Conservation (phyloP, 164 flowering plant genomes). For the Stephania japonica region DNA sequence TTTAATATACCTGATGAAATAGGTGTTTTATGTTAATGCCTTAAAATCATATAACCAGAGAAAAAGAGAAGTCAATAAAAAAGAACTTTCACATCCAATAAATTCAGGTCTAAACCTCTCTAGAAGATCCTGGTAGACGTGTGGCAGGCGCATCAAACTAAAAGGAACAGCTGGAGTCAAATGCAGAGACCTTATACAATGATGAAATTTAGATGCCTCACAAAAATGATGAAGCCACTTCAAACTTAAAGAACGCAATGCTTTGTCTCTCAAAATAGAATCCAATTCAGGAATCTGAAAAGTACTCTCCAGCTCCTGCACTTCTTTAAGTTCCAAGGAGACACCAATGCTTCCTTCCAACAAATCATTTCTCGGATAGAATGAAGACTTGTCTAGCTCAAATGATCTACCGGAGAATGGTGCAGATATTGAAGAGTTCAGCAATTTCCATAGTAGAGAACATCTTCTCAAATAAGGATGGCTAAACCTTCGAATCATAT, state of each 20-base stretch:
- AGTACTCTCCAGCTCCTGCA: conserved; percentile 49
- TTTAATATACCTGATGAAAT: conserved; percentile 66
- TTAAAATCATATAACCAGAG: not conserved
- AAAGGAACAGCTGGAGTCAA: conserved; percentile 71
- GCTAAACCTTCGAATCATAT: conserved; percentile 49
- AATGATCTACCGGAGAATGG: conserved; percentile 42
- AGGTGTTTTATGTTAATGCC: conserved; percentile 2
- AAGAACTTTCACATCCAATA: not conserved
- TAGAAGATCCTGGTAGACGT: conserved; percentile 80
- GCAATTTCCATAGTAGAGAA: conserved; percentile 68
- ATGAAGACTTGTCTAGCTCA: conserved; percentile 26
- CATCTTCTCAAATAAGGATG: conserved; percentile 84
- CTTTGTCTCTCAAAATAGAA: conserved; percentile 44
- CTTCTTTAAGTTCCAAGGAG: conserved; percentile 36
- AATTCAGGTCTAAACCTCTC: conserved; percentile 50
- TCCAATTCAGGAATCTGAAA: conserved; percentile 67
- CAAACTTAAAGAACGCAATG: conserved; percentile 29
- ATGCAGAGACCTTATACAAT: conserved; percentile 24
- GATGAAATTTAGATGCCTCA: conserved; percentile 29
- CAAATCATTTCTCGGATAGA: conserved; percentile 16
- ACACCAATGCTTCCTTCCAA: conserved; percentile 18
- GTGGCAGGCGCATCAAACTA: conserved; percentile 70
- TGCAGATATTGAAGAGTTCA: conserved; percentile 35
- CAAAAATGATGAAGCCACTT: conserved; percentile 66
- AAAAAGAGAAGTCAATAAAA: not conserved